A percentile compares a stretch with the other conserved stretches of the same genome.
phyloP scores from a whole-genome alignment of 331 rosid species.

The Erythrophleum ivorense region DNA sequence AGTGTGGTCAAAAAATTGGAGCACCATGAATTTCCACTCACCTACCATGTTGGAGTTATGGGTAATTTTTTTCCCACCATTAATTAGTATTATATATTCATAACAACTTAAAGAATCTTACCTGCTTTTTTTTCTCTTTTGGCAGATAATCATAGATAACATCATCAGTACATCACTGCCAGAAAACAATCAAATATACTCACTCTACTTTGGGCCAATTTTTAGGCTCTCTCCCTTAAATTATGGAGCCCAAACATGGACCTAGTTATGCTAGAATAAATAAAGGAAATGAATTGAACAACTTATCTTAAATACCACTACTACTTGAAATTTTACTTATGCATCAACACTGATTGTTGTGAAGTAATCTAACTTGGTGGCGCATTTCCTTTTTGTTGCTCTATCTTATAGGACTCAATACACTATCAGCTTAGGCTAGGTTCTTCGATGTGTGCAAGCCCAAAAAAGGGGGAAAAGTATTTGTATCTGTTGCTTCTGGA shows the following conservation, averaged over 20 bases:
- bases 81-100: neutral
- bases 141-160: too few relatives aligned
- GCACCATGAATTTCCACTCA: constrained; percentile 50
- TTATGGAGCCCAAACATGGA: too few relatives aligned
- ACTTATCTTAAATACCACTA: neutral
- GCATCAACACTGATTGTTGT: too few relatives aligned
- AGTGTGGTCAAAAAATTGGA: constrained; percentile 54
- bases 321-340: neutral
- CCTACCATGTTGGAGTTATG: constrained; percentile 56
- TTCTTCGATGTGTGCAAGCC: constrained; percentile 56
- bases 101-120: neutral
- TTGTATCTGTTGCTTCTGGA: constrained; percentile 66
- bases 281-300: too few relatives aligned
- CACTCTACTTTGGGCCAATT: too few relatives aligned
- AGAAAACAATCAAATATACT: too few relatives aligned
- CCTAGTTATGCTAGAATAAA: too few relatives aligned
- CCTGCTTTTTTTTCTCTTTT: neutral
- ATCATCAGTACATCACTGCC: too few relatives aligned
- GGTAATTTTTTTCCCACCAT: constrained; percentile 37
- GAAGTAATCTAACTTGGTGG: neutral
- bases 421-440: constrained; percentile 64
- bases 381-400: neutral
- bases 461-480: constrained; percentile 56
- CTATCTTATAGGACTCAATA: constrained; percentile 46
- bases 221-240: too few relatives aligned